phyloP scores from a whole-genome alignment of 2,329 filamentous ascomycete species.

The Fusarium guadeloupense region DNA sequence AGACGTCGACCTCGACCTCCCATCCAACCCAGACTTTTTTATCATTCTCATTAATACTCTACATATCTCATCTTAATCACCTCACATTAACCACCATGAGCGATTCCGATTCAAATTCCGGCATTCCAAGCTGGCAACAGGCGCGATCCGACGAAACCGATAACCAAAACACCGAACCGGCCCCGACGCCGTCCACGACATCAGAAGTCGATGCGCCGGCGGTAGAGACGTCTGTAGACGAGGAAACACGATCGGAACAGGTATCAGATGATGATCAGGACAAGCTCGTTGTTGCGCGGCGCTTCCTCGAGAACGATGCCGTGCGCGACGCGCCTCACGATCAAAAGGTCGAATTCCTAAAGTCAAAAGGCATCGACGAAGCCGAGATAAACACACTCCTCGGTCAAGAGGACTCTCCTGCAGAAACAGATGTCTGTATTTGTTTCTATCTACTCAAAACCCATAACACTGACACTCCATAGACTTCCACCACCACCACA shows the following conservation, averaged over 20 bases:
- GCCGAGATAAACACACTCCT: conserved; percentile 76
- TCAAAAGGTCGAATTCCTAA: conserved; percentile 79
- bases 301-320: conserved; percentile 78
- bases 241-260: background rate
- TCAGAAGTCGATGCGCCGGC: conserved; percentile 29
- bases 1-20: conserved; percentile 14
- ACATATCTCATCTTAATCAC: background rate
- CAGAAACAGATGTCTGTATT: conserved; percentile 28
- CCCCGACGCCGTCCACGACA: conserved; percentile 28
- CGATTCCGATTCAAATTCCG: conserved; percentile 46
- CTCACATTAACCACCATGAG: conserved; percentile 41
- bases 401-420: conserved; percentile 35
- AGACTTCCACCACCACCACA: background rate
- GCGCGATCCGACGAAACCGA: conserved; percentile 27
- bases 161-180: conserved; percentile 25
- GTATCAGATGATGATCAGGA: conserved; percentile 27
- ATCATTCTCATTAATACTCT: background rate
- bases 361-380: conserved; percentile 75
- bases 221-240: conserved; percentile 3
- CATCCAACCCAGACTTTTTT: background rate
- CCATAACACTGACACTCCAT: background rate
- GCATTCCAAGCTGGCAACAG: conserved; percentile 49
- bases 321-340: conserved; percentile 75
- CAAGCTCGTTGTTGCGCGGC: conserved; percentile 70
- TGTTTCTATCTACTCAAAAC: too few species aligned